Evolutionary conservation across 805 yeast genomes (phyloP), one percentile per base, ranked within the genome.

Genomic region (Metschnikowia cerradonensis): DNA sequence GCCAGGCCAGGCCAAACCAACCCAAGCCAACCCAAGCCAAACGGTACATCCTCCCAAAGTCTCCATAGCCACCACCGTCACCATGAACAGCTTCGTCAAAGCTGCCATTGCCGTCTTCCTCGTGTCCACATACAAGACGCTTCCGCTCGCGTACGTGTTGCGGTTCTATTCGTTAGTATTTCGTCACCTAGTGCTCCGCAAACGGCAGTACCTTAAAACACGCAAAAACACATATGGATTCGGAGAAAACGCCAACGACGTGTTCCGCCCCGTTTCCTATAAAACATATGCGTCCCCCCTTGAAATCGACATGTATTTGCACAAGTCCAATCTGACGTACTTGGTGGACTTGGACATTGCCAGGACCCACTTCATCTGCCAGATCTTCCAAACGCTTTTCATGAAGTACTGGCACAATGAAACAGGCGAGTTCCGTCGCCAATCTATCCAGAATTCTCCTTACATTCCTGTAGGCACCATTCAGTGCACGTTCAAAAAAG

Each of bases 321-420:
- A 91, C 72, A 92, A 91, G 71, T 82, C 86, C 50, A 92, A 92
- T 65, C 83, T 92, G 6, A 86, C 96, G 1, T 92, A 91, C 67
- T 86, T 87, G 61, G 70, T 75, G 17, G 97, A 91, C 57, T 72
- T 89, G 63, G 97, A 91, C 63, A 75, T 90, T 54, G 82, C 88
- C 2, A 80, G 97, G 63, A 76, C 87, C 6, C 81, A 82, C 50
- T 67, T 84, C 49, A 70, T 90, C 70, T 68, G 80, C 22, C 66
- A 70, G 41, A 68, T 81, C 4, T 80, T 91, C 59, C 84, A 81
- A 59, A 77, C 77, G 55, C 71, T 81, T 50, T 82, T 84, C 59
- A 63, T 71, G 53, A 63, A 72, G 35, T 77, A 70, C 59, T 67
- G 67, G 56, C 78, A 73, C 48, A 75, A 70, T 46, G 68, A 61